These are phyloP conservation scores for Cymbidium sinense DNA, from an alignment of 106 monocot genomes.

Conservation along the genomic window DNA sequence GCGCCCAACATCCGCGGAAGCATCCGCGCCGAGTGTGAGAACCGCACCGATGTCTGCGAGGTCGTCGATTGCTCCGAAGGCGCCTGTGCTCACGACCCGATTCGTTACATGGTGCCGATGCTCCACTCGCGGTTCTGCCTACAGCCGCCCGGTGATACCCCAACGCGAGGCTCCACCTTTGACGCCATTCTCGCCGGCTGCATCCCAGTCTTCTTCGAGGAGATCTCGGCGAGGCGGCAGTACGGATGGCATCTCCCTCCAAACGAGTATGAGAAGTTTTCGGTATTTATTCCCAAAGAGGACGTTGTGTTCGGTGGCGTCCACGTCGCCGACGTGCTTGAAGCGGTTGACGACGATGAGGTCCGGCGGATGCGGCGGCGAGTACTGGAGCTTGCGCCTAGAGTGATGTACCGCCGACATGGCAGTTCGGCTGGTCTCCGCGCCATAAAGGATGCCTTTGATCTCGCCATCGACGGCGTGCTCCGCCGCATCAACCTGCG, in stretches of 20 bases:
- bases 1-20: conserved; percentile 64
- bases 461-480: conserved; percentile 73
- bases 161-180: conserved; percentile 72
- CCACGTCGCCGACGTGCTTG: conserved; percentile 42
- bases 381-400: conserved; percentile 68
- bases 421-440: conserved; percentile 50
- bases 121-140: conserved; percentile 78
- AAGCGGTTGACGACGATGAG: conserved; percentile 26
- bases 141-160: conserved; percentile 88
- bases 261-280: conserved; percentile 50
- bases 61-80: conserved; percentile 79
- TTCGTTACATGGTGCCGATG: conserved; percentile 75
- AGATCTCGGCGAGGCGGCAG: conserved; percentile 50
- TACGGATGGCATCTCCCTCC: conserved; percentile 77
- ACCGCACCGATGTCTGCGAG: conserved; percentile 59
- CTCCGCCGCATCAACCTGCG: conserved; percentile 42
- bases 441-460: conserved; percentile 65
- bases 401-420: conserved; percentile 65
- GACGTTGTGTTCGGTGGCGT: conserved; percentile 67
- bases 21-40: conserved; percentile 69
- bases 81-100: conserved; percentile 64
- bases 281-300: conserved; percentile 76
- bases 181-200: conserved; percentile 87
- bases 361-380: conserved; percentile 64
- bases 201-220: conserved; percentile 94